Evolutionary conservation across 495 filamentous ascomycete species (phyloP).

Genomic region (Sabuloglossum arenarium): DNA sequence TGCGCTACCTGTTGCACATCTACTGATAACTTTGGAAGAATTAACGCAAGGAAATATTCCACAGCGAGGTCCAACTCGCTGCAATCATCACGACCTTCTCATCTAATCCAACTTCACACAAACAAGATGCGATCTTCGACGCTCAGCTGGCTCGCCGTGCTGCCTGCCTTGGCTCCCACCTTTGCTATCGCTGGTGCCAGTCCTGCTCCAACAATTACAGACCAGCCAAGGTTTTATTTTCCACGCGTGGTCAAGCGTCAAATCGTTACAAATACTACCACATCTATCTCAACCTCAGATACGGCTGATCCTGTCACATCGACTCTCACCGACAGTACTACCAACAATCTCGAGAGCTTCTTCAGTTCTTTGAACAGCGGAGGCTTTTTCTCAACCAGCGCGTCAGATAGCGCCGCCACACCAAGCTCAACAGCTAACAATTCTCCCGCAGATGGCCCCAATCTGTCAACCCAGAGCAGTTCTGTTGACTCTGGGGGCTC

Average conservation of each 20-base stretch:
- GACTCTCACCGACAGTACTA: background rate
- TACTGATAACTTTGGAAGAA: background rate
- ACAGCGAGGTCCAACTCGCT: background rate
- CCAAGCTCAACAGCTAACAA: background rate
- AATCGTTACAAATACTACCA: background rate
- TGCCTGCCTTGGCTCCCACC: background rate
- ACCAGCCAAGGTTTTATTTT: conserved; percentile 3
- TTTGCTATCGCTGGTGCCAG: background rate
- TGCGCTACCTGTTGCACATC: background rate
- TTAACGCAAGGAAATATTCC: background rate
- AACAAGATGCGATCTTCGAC: conserved; percentile 1
- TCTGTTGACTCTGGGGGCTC: too few species aligned
- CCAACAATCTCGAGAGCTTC: background rate
- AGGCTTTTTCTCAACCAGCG: background rate
- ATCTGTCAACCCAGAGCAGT: too few species aligned
- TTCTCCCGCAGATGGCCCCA: too few species aligned
- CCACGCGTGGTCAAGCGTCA: conserved; percentile 1
- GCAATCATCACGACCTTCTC: background rate
- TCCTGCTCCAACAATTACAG: background rate
- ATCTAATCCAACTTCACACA: background rate
- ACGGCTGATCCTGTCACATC: background rate
- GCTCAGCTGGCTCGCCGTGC: background rate
- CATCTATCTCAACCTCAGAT: background rate
- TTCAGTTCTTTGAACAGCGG: background rate
- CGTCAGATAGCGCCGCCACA: background rate